These are phyloP conservation scores for Gonium pectorale DNA, from an alignment of 139 green algal species.

Conservation along the genomic window DNA sequence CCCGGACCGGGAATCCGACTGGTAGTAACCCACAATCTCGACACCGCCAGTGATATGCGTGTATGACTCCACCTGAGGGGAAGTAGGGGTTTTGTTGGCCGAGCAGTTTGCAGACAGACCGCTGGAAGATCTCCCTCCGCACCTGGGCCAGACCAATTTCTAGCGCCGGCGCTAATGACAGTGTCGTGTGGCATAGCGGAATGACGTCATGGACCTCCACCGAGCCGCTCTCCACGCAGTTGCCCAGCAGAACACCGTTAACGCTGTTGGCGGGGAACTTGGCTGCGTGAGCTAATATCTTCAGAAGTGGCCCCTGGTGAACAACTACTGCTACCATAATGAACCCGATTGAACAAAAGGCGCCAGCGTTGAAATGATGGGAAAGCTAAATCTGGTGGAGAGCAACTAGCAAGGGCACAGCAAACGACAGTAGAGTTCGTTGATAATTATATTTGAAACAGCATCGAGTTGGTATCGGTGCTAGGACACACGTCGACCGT, in stretches of 20 bases:
- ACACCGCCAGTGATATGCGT: conserved; percentile 33
- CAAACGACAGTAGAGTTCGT: too few species aligned
- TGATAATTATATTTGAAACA: too few species aligned
- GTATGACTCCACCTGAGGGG: conserved; percentile 57
- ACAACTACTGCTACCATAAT: background rate
- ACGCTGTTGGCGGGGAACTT: conserved; percentile 67
- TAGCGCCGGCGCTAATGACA: conserved; percentile 64
- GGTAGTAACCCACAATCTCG: conserved; percentile 83
- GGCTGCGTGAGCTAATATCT: conserved; percentile 67
- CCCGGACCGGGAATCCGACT: conserved; percentile 74
- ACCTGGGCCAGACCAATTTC: conserved; percentile 76
- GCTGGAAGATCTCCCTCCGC: background rate
- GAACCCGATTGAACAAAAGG: too few species aligned
- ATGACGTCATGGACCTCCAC: conserved; percentile 68
- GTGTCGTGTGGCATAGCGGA: conserved; percentile 72
- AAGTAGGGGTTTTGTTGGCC: background rate
- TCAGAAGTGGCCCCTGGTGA: conserved; percentile 54
- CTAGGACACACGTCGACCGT: too few species aligned
- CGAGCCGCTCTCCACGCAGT: background rate
- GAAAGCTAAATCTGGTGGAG: too few species aligned
- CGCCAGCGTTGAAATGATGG: too few species aligned
- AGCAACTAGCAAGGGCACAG: too few species aligned
- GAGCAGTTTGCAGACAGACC: background rate
- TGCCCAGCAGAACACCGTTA: conserved; percentile 70
- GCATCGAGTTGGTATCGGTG: too few species aligned